These are phyloP conservation scores for Apiotrichum sp. DNA, from an alignment of 1,284 basidiomycete genomes.

Conservation along the genomic window DNA sequence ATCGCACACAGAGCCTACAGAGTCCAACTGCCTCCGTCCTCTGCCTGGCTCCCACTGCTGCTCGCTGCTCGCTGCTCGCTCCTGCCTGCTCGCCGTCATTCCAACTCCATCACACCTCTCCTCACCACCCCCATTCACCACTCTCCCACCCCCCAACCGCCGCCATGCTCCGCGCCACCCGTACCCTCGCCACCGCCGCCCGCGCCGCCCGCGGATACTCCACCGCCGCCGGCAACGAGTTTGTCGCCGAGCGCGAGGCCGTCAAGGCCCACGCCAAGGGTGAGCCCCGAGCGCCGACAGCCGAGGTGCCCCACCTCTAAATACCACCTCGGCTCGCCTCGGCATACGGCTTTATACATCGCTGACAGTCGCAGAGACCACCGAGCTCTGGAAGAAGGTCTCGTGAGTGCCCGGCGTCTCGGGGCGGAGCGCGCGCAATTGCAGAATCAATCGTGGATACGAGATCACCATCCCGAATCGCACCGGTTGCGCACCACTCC, in stretches of 20 bases:
- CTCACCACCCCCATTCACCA: slow-evolving; percentile 5
- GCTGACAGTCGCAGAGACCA: slow-evolving; percentile 27
- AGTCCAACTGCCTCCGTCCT: background rate
- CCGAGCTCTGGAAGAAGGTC: slow-evolving; percentile 42
- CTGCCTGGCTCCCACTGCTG: no score
- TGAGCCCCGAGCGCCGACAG: slow-evolving; percentile 17
- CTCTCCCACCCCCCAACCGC: slow-evolving; percentile 7
- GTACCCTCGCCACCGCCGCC: slow-evolving; percentile 16
- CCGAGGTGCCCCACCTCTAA: background rate
- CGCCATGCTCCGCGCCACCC: slow-evolving; percentile 17
- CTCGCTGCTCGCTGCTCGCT: background rate
- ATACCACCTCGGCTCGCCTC: background rate
- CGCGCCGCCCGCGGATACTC: slow-evolving; percentile 17
- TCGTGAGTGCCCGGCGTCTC: slow-evolving; percentile 14
- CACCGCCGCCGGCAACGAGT: slow-evolving; percentile 29
- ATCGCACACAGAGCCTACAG: no score
- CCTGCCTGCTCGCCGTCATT: background rate
- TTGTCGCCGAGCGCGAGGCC: slow-evolving; percentile 31
- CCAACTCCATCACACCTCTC: background rate
- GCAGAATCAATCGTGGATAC: background rate
- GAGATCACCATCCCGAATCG: background rate
- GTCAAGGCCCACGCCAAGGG: slow-evolving; percentile 39
- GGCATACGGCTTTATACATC: background rate
- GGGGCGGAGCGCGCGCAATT: background rate
- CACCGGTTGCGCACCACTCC: background rate